Base-by-base conservation (phyloP, 2,329 filamentous ascomycete genomes). In the Xenoacremonium recifei region DNA sequence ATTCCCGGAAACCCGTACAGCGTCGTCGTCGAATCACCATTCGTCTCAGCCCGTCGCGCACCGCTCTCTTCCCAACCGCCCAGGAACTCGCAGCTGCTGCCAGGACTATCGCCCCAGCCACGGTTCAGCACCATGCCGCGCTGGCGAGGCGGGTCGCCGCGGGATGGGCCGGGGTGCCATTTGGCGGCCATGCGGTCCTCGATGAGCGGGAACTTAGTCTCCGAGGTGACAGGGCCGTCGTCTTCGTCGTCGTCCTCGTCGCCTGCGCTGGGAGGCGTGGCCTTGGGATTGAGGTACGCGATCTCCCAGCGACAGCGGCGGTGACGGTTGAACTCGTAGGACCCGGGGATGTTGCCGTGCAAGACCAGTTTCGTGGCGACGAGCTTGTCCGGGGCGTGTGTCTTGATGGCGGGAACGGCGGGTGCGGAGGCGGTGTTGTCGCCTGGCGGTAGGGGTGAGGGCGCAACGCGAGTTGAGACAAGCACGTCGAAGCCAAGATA, bases 271-370 rank as follows among this genome's bases (percentile, higher is more conserved):
- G n/a, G n/a, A n/a, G n/a, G n/a, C n/a, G n/a, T n/a, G n/a, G n/a
- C n/a, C n/a, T n/a, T n/a, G n/a, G n/a, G n/a, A n/a, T n/a, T n/a
- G 4, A 84, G 66, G 51, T 84, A 84, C 33, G 69, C 64, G 38
- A 96, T 83, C 38, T 84, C 82, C 93, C 93, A 99, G 30, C 91
- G 82, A 55, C 88, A 89, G 47, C 93, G 82, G 15, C 92, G 84
- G 64, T 97, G 90, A 4, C 93, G 82, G 66, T 99, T 97, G 70
- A 99, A 99, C 10, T 92, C 88, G 62, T 96, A 97, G 2, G 90
- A 96, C 0, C 93, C 93, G 1, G 93, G 93, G 3, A 97, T 83
- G 57, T 99, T 99, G 32, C 87, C 89, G 63, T 99, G 93, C 2
- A 99, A 75, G 15, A 97, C 81, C n/a, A 99, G 64, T 62, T 97